These are phyloP conservation scores for Pleurotus tuoliensis DNA, from an alignment of 768 basidiomycete genomes.

Conservation along the genomic window DNA sequence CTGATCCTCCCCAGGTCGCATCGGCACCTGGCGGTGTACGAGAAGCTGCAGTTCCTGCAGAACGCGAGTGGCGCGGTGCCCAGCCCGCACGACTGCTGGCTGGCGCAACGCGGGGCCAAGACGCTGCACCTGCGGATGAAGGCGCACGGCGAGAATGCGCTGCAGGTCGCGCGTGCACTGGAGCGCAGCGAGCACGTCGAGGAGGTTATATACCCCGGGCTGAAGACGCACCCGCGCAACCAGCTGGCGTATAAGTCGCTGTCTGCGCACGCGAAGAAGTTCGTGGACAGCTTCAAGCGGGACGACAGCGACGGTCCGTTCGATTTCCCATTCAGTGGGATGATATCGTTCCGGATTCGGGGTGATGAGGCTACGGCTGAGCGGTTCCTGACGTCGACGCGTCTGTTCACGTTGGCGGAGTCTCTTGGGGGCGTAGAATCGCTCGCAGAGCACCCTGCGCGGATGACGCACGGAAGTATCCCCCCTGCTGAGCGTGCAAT, in stretches of 20 bases:
- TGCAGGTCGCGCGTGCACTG: slow-evolving; percentile 67
- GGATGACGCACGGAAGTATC: slow-evolving; percentile 86
- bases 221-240: slow-evolving; percentile 63
- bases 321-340: slow-evolving; percentile 88
- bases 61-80: slow-evolving; percentile 86
- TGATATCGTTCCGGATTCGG: slow-evolving; percentile 77
- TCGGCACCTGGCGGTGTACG: slow-evolving; percentile 40
- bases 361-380: slow-evolving; percentile 56
- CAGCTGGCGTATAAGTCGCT: slow-evolving; percentile 59
- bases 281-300: slow-evolving; percentile 38
- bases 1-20: slow-evolving; percentile 55
- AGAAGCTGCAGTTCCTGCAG: slow-evolving; percentile 80
- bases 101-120: slow-evolving; percentile 87
- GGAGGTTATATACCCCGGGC: slow-evolving; percentile 83
- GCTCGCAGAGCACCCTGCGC: slow-evolving; percentile 79
- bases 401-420: slow-evolving; percentile 82
- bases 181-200: slow-evolving; percentile 55
- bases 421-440: slow-evolving; percentile 91
- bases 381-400: slow-evolving; percentile 59
- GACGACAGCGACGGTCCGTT: slow-evolving; percentile 18
- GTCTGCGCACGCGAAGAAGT: slow-evolving; percentile 66
- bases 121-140: slow-evolving; percentile 88
- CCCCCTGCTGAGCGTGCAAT: slow-evolving; percentile 60
- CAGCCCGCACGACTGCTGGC: slow-evolving; percentile 84
- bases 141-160: slow-evolving; percentile 80